Percentiles rank a stretch among this genome's conserved stretches.
These are phyloP conservation scores for Naganishia albida DNA, from an alignment of 1,284 basidiomycete species.

Conservation along the genomic window DNA sequence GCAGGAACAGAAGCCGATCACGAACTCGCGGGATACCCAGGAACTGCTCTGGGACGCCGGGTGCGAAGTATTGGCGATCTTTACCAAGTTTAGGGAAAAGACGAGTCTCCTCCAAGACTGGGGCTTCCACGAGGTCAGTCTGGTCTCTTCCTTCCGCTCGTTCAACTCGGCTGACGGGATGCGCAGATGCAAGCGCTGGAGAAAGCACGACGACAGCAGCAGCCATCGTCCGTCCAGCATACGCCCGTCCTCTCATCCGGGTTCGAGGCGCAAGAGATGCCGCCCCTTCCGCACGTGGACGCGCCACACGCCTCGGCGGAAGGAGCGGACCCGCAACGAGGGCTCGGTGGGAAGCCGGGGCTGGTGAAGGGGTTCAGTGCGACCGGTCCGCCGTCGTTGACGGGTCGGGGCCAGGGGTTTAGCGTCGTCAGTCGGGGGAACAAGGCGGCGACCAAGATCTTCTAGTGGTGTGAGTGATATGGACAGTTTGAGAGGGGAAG, in stretches of 20 bases:
- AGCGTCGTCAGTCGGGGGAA: conserved; percentile 27
- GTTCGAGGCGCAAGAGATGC: conserved; percentile 3
- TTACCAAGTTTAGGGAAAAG: conserved; percentile 78
- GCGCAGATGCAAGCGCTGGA: conserved; percentile 32
- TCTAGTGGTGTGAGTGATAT: conserved; percentile 6
- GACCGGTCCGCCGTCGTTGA: conserved; percentile 33
- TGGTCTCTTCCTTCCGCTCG: no score
- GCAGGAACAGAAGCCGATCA: conserved; percentile 92
- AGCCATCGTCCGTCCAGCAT: neutral
- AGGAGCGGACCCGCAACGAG: neutral
- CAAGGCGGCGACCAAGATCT: conserved; percentile 23
- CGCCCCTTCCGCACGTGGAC: neutral
- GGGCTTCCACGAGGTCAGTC: conserved; percentile 81
- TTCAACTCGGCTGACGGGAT: neutral
- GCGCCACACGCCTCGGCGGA: neutral
- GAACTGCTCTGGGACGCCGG: conserved; percentile 91
- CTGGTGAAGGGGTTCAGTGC: conserved; percentile 34
- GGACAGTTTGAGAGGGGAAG: neutral
- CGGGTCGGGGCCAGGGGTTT: conserved; percentile 15
- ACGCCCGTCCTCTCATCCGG: no score
- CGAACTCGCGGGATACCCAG: conserved; percentile 71
- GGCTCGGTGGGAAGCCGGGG: neutral
- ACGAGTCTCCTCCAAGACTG: conserved; percentile 92
- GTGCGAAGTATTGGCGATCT: conserved; percentile 89
- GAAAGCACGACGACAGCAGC: conserved; percentile 9